Evolutionary conservation across 1,139 yeast genomes (phyloP).

Genomic region (Suhomyces choctaworum): DNA sequence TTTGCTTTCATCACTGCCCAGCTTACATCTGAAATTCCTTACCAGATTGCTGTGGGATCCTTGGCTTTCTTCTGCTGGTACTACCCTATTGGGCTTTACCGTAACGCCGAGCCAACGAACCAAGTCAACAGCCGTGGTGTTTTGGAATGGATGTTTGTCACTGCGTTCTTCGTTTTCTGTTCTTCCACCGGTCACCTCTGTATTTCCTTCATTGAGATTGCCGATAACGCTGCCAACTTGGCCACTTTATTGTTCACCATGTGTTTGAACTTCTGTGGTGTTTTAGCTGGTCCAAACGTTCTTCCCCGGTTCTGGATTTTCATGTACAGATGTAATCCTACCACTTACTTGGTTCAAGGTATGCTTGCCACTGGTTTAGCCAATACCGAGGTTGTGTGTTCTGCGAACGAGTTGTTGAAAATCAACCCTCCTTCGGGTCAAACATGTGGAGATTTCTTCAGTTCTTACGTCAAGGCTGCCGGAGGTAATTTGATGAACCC

Average conservation of each 20-base stretch:
- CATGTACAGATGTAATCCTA: constrained; percentile 66
- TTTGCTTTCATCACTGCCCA: constrained; percentile 42
- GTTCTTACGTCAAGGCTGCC: constrained; percentile 38
- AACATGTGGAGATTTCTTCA: constrained; percentile 57
- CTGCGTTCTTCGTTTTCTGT: constrained; percentile 58
- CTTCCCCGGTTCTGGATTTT: constrained; percentile 56
- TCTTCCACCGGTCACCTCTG: constrained; percentile 66
- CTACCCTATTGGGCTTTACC: constrained; percentile 43
- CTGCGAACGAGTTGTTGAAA: constrained; percentile 43
- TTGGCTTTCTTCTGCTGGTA: constrained; percentile 41
- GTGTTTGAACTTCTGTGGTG: constrained; percentile 81
- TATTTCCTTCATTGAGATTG: constrained; percentile 61
- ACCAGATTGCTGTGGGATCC: constrained; percentile 36
- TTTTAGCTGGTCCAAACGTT: constrained; percentile 58
- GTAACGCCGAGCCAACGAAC: constrained; percentile 33
- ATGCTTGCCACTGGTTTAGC: constrained; percentile 56
- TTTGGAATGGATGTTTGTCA: constrained; percentile 58
- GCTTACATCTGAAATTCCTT: constrained; percentile 39
- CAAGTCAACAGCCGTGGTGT: constrained; percentile 55
- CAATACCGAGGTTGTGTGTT: constrained; percentile 48
- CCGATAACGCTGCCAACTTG: constrained; percentile 75
- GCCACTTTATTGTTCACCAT: constrained; percentile 64
- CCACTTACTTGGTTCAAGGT: constrained; percentile 59
- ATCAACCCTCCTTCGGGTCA: constrained; percentile 50
- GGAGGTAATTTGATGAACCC: constrained; percentile 54